Base-by-base conservation (phyloP, 371 early-diverging fungal species). In the Mortierella sp. region DNA sequence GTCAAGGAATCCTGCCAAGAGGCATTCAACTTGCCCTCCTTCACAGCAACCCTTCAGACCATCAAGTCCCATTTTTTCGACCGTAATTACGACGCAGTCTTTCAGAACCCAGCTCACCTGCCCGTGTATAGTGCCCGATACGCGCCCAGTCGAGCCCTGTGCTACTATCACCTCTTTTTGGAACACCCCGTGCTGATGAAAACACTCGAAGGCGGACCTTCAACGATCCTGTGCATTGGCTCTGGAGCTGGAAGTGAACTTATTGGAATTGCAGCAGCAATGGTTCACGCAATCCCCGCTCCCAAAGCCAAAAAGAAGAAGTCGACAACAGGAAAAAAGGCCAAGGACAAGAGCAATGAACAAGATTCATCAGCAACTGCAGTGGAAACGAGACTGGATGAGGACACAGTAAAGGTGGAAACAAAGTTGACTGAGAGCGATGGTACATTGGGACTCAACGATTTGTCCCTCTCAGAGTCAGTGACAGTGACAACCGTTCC, bases 201-300 rank as follows among this genome's bases (percentile, higher is more conserved):
- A 27, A 72, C 90, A 0, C 66, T 92, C 32, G 70, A 76, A 24
- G 70, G 67, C 6, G 64, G 67, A 2, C 78, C 78, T 11, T 76
- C 78, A 2, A 66, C 72, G 1, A 80, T 94, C 6, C 82, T 84
- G 41, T 89, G 90, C 32, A 81, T 95, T 37, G 97, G 97, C 12
- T 90, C 94, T 2, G 97, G 97, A 0, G 88, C 92, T 4, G 96
- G 95, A 23, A 94, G 93, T 39, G 97, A 97, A 78, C 69, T 96
- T 42, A 84, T 92, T 6, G 94, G 93, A 2, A 84, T 97, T 30
- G 83, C 92, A 2, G 92, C 94, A 2, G 94, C 93, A 1, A 85
- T 92, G 83, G 76, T 85, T 3, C 81, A 85, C 39, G 83, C 78
- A 8, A 67, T 58, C 39, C 75, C 75, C 0, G 34, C 43, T 5